phyloP scores from a whole-genome alignment of 345 rosid species.

The Camelina neglecta region DNA sequence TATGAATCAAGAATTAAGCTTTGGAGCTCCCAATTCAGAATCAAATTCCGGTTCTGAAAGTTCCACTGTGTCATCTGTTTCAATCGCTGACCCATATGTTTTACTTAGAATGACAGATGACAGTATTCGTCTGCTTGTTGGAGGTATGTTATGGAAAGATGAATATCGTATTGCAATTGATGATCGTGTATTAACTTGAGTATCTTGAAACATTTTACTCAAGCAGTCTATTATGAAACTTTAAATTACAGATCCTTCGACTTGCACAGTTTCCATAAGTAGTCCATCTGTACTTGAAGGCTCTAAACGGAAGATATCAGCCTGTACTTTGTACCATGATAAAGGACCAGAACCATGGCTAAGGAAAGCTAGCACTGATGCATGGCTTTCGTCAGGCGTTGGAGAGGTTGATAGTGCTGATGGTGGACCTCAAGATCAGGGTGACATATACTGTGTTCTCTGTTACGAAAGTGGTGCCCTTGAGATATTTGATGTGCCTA shows the following conservation, averaged over 20 bases:
- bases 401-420: conserved; percentile 88
- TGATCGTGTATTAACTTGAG: conserved; percentile 22
- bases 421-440: conserved; percentile 86
- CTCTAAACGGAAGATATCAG: conserved; percentile 66
- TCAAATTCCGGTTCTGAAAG: conserved; percentile 69
- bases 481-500: conserved; percentile 94
- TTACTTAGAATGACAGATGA: conserved; percentile 90
- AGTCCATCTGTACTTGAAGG: conserved; percentile 71
- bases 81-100: conserved; percentile 93
- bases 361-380: conserved; percentile 92
- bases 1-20: conserved; percentile 90
- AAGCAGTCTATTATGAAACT: conserved; percentile 39
- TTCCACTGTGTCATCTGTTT: conserved; percentile 72
- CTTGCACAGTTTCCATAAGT: conserved; percentile 75
- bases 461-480: conserved; percentile 85
- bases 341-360: conserved; percentile 97
- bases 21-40: conserved; percentile 74
- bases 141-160: conserved; percentile 63
- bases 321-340: conserved; percentile 94
- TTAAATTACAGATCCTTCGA: conserved; percentile 76
- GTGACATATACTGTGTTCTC: conserved; percentile 88
- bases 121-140: conserved; percentile 83
- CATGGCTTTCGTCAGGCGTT: conserved; percentile 95
- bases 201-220: conserved; percentile 22
- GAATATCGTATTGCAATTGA: conserved; percentile 20